Evolutionary conservation across 2,329 filamentous ascomycete species (phyloP), one percentile per base, ranked within the genome.

Genomic region (Stromatinia cepivora): DNA sequence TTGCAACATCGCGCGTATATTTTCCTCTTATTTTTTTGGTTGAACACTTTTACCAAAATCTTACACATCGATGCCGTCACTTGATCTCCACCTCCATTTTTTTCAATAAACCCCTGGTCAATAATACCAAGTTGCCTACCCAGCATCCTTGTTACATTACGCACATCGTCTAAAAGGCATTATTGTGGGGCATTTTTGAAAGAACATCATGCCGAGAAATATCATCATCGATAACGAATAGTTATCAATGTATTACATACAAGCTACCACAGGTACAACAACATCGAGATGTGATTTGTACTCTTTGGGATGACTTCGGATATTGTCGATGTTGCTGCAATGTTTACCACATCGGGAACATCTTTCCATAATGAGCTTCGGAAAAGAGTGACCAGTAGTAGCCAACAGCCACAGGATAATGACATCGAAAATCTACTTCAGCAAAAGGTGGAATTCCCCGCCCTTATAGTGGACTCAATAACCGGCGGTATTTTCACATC

Each of bases 201-300:
- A 22, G 31, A 34, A 36, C 22, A 57, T 36, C 34, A 42, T 42
- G 56, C 56, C 46, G 28, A 36, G 39, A 56, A 57, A n/a, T 31
- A 54, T 13, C 9, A 62, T 66, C 63, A n/a, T 52, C 63, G 20
- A 56, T n/a, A 15, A 17, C 64, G 64, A 66, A 66, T 57, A 3
- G 52, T 9, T 25, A 58, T 56, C 64, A 56, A 25, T 17, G 36
- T n/a, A 66, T 66, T 66, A 57, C 64, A 20, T 45, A 34, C 25
- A 36, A 13, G 15, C 39, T 17, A 17, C 39, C 63, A 58, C 17
- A 22, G 11, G 20, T 20, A 4, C 20, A 36, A 31, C 20, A 42
- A 6, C 28, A 25, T 17, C 11, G 53, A 66, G 31, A 34, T 46
- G 9, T 31, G 25, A 42, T 31, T 31, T 22, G 25, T 54, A 22